Conservation (phyloP, 495 filamentous ascomycete genomes). For the Pyrenula massariospora region DNA sequence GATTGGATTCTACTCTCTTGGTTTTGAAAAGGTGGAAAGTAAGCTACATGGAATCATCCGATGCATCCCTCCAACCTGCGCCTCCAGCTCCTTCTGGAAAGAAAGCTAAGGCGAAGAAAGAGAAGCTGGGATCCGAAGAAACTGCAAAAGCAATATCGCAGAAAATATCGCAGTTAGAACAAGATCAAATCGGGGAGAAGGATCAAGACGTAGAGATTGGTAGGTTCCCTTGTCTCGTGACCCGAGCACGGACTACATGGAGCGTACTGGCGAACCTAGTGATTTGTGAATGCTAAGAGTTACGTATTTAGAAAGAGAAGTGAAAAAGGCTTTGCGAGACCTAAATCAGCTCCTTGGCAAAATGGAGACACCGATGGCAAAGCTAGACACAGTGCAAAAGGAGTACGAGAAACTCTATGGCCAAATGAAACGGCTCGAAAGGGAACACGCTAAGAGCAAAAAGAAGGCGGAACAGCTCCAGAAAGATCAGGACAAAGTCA, state of each 20-base stretch:
- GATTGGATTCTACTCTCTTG: too few relatives aligned
- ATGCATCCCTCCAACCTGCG: slow-evolving; percentile 16
- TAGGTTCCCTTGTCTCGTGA: too few relatives aligned
- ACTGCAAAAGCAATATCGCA: slow-evolving; percentile 82
- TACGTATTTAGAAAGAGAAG: slow-evolving; percentile 66
- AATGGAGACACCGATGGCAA: slow-evolving; percentile 59
- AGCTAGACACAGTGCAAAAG: slow-evolving; percentile 79
- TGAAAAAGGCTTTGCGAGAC: slow-evolving; percentile 88
- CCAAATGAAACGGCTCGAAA: slow-evolving; percentile 89
- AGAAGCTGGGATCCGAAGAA: slow-evolving; percentile 67
- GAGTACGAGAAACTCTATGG: slow-evolving; percentile 83
- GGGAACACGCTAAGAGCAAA: slow-evolving; percentile 88
- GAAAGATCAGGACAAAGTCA: slow-evolving; percentile 86
- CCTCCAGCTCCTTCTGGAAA: slow-evolving; percentile 30
- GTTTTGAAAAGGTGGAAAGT: neutral
- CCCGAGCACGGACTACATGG: too few relatives aligned
- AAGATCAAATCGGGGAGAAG: slow-evolving; percentile 83
- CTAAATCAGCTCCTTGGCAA: slow-evolving; percentile 68
- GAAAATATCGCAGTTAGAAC: slow-evolving; percentile 90
- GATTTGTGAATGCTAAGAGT: too few relatives aligned
- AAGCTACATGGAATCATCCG: neutral
- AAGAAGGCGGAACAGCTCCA: slow-evolving; percentile 90
- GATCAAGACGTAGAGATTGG: slow-evolving; percentile 95
- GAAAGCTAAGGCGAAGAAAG: slow-evolving; percentile 39
- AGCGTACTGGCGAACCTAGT: too few relatives aligned